Evolutionary conservation across 176 grass and related monocot genomes (phyloP), one percentile per base, ranked within the genome.

Genomic region (Phoenix roebelenii): DNA sequence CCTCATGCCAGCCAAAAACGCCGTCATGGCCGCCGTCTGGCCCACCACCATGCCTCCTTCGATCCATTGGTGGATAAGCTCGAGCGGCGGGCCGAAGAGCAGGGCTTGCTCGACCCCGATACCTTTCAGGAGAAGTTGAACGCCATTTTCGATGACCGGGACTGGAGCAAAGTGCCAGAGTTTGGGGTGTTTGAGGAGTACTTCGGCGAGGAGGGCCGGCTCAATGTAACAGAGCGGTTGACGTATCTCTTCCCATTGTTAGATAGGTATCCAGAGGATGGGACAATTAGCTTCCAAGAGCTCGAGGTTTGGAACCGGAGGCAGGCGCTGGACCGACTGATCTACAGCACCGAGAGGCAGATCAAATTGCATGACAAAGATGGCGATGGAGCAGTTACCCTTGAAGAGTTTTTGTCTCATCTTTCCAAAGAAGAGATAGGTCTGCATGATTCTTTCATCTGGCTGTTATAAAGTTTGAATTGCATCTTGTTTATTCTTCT

Each of bases 181-280:
- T 30, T 71, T 19, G 50, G 20, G 3, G 23, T 29, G 16, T n/a
- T 82, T 28, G 72, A 72, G 5, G 32, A 57, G 58, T 64, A 59
- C 60, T 81, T 71, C 3, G 72, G 79, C 32, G 19, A 63, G 25
- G 61, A 58, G 12, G 73, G 60, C 23, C 18, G 28, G 56, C 63
- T 77, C 3, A 76, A 72, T 25, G 66, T 74, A n/a, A 82, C 50
- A 28, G 73, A 77, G 79, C 29, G 79, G 54, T 55, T 82, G 66
- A 28, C 18, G 23, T 76, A 67, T 19, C 60, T 82, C 7, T 77
- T 76, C 35, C 66, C 73, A 16, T 22, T 76, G 73, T 39, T 82
- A 18, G 73, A 82, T 49, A 35, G 25, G 60, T 18, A 53, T 9
- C 73, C 79, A 3, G 54, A 54, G 25, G 79, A 82, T 30, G 72